Base-by-base conservation (phyloP, 495 filamentous ascomycete genomes). In the Lepraria neglecta region DNA sequence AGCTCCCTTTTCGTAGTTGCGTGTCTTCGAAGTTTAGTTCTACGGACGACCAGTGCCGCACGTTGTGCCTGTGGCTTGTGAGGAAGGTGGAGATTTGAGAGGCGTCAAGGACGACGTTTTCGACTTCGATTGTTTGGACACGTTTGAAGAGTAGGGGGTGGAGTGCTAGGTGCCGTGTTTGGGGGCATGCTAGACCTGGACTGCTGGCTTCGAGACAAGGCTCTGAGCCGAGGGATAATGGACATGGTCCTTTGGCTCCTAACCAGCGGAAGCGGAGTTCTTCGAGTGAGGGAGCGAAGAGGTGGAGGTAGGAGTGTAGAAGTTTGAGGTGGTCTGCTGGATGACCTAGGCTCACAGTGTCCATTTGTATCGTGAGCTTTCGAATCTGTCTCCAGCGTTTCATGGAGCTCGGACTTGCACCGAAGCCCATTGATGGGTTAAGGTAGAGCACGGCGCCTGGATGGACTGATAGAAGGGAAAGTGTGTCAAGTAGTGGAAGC, bases 1-100 rank as follows among this genome's bases (percentile, higher is more conserved):
- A 91, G 55, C 75, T 84, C 24, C 85, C 88, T 56, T 73, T 75
- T 19, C 85, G 77, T 30, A 92, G 74, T 33, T 76, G 73, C 12
- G 87, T 81, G 58, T 86, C 83, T 68, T 89, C 82, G 70, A 91
- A 88, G 59, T 88, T 82, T 68, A 90, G 84, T 63, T 90, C 87
- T 31, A 76, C 72, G 46, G 91, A 78, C 5, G 84, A 30, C 17
- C 51, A 54, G 30, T 54, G 51, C n/a, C 51, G 51, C 30, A 54
- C 51, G 30, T 54, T 83, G 62, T 72, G 73, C 38, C 81, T 78
- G 69, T 92, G 88, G 27, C 72, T 70, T 6, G 73, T 66, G 28
- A 89, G 80, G 54, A 91, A 81, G 19, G 74, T 71, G 31, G 79
- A 74, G 56, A 92, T 77, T 70, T 91, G 86, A 1, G 76, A 73